A percentile compares a stretch with the other conserved stretches of the same genome.
These are phyloP conservation scores for Colletotrichum brevisporum DNA, from an alignment of 2,329 filamentous ascomycete genomes.

Conservation along the genomic window DNA sequence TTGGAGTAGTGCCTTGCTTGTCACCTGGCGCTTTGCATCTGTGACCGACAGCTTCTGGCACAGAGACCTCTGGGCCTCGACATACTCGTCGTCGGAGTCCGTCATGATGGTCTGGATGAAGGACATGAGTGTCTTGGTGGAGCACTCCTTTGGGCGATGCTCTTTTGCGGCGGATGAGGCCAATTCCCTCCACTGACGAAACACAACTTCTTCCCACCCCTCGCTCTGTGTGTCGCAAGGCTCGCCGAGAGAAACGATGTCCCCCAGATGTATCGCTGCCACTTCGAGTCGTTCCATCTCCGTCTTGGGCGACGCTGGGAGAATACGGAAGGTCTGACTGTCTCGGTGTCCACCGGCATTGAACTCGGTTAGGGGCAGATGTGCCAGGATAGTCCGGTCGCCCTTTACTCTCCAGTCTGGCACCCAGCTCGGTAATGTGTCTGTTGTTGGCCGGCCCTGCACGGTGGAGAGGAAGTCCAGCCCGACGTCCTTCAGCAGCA, in stretches of 20 bases:
- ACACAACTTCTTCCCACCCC: slow-evolving; percentile 1
- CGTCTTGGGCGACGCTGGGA: neutral
- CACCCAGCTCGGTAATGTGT: slow-evolving; percentile 9
- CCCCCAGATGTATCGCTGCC: neutral
- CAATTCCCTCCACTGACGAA: neutral
- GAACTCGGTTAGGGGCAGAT: slow-evolving; percentile 14
- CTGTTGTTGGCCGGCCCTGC: neutral
- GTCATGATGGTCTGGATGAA: slow-evolving; percentile 4
- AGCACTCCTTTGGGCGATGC: neutral
- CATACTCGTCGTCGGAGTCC: slow-evolving; percentile 3
- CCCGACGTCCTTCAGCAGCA: slow-evolving; percentile 1
- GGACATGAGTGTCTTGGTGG: neutral
- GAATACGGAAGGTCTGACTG: neutral
- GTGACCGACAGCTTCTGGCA: neutral
- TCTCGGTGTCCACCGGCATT: neutral
- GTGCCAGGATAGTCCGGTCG: slow-evolving; percentile 1
- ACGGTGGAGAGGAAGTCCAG: slow-evolving; percentile 20
- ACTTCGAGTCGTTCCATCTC: neutral
- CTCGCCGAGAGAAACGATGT: neutral
- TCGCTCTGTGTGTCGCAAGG: neutral
- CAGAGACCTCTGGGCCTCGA: neutral
- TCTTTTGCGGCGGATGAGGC: neutral
- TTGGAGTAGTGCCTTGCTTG: neutral
- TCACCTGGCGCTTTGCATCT: neutral
- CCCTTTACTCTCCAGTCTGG: slow-evolving; percentile 8